Evolutionary conservation across 2,329 filamentous ascomycete species (phyloP).

Genomic region (Emydomyces testavorans): DNA sequence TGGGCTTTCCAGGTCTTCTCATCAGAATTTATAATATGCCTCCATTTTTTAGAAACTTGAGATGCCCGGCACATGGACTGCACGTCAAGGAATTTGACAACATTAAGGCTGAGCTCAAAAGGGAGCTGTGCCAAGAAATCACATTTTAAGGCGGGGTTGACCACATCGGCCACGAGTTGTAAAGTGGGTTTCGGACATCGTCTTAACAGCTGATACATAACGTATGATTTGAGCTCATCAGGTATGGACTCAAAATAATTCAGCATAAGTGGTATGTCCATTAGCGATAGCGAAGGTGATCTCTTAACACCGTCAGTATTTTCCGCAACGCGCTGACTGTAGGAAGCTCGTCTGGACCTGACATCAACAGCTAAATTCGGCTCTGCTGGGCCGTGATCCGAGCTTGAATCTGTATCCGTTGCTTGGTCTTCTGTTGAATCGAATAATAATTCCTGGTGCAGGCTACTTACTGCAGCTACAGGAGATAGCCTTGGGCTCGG

Average conservation of each 20-base stretch:
- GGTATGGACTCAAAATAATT: constrained; percentile 87
- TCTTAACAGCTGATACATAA: constrained; percentile 91
- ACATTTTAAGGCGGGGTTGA: constrained; percentile 88
- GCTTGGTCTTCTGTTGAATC: constrained; percentile 32
- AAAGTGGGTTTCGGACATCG: constrained; percentile 79
- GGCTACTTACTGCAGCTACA: constrained; percentile 60
- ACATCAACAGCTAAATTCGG: neutral
- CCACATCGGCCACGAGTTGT: constrained; percentile 76
- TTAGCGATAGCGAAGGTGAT: constrained; percentile 37
- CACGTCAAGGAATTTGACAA: constrained; percentile 75
- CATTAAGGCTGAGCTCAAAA: constrained; percentile 73
- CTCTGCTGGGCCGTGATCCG: constrained; percentile 40
- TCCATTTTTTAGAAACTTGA: constrained; percentile 90
- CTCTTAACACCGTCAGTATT: constrained; percentile 21
- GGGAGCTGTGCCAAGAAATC: constrained; percentile 81
- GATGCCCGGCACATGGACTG: constrained; percentile 80
- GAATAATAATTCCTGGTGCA: constrained; percentile 34
- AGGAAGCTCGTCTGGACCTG: neutral
- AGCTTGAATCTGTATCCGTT: constrained; percentile 34
- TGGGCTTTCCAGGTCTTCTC: constrained; percentile 94
- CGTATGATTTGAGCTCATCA: constrained; percentile 80
- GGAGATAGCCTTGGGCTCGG: constrained; percentile 92
- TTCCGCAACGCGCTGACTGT: neutral
- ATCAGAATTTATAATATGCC: constrained; percentile 78
- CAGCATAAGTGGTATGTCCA: constrained; percentile 76